Evolutionary conservation across 768 basidiomycete species (phyloP).

Genomic region (Cystofilobasidium ferigula): DNA sequence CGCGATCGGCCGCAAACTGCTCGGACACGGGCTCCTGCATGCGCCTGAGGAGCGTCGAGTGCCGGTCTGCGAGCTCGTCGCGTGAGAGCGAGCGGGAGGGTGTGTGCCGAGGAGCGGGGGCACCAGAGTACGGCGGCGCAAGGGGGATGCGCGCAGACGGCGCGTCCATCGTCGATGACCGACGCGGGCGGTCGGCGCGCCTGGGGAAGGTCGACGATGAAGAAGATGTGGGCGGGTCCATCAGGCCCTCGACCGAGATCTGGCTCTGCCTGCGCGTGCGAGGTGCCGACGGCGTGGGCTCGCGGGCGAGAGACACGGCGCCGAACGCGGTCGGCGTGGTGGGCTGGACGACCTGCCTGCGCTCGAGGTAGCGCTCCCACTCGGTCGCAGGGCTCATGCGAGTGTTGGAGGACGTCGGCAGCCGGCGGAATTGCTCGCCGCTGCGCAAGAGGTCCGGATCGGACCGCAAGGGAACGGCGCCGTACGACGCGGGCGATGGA

Average conservation of each 20-base stretch:
- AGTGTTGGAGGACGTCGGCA: constrained; percentile 27
- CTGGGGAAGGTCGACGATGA: background rate
- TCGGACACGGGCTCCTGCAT: constrained; percentile 6
- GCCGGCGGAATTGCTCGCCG: background rate
- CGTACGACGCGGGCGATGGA: background rate
- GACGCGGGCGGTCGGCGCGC: background rate
- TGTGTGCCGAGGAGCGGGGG: background rate
- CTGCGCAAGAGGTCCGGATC: constrained; percentile 4
- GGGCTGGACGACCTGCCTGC: constrained; percentile 72
- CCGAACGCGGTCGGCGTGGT: background rate
- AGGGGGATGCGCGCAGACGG: background rate
- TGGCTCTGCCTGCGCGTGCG: background rate
- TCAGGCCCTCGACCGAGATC: background rate
- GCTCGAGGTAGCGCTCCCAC: constrained; percentile 77
- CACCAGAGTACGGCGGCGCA: background rate
- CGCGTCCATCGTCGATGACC: background rate
- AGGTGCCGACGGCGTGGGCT: background rate
- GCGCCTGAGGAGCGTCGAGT: background rate
- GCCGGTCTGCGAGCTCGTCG: constrained; percentile 9
- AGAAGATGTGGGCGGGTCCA: background rate
- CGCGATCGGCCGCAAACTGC: background rate
- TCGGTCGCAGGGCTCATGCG: constrained; percentile 44
- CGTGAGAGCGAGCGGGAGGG: background rate
- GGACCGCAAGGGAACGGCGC: background rate
- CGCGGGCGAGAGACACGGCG: background rate